Evolutionary conservation across 2,329 filamentous ascomycete species (phyloP), one percentile per base, ranked within the genome.

Genomic region (Botryosphaeria dothidea): DNA sequence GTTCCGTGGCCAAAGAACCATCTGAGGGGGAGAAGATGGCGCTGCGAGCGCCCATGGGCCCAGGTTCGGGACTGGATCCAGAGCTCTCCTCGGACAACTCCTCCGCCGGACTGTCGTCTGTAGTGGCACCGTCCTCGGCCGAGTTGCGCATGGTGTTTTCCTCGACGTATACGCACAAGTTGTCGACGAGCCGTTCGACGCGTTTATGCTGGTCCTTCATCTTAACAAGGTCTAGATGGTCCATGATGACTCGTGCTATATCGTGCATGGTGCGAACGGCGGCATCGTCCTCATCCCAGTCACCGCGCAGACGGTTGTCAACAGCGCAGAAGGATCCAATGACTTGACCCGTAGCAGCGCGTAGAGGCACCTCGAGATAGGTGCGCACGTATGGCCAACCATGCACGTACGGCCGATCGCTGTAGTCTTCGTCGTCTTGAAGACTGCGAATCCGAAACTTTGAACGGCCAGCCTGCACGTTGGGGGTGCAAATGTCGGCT

Each of bases 311-410:
- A 17, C 62, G 66, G 19, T 70, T 69, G 57, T 77, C 72, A 15
- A 74, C 67, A 4, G 72, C 72, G 54, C 72, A 75, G 23, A 73
- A 66, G 0, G 71, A 72, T 4, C 76, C 76, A 48, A 78, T 77
- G 19, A 69, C 69, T 25, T 73, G 67, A 13, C 75, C 75, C 17
- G 71, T 69, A 34, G 69, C 69, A 1, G 74, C 72, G n/a, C 68
- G 67, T 21, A 78, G 68, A 2, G 75, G 75, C 17, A 77, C 74
- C 1, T 74, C 75, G 21, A 69, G 67, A 60, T 77, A 77, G 66
- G 73, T 73, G n/a, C 70, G 67, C 23, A 74, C 68, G 38, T 70
- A 64, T 1, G 74, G 74, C 31, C 70, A 69, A 9, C 67, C 67
- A 1, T 62, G 36, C 17, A 77, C 71, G 45, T 74, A 77, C 4